Evolutionary conservation across 2,329 filamentous ascomycete genomes (phyloP).

Genomic region (Dactylellina cionopaga): DNA sequence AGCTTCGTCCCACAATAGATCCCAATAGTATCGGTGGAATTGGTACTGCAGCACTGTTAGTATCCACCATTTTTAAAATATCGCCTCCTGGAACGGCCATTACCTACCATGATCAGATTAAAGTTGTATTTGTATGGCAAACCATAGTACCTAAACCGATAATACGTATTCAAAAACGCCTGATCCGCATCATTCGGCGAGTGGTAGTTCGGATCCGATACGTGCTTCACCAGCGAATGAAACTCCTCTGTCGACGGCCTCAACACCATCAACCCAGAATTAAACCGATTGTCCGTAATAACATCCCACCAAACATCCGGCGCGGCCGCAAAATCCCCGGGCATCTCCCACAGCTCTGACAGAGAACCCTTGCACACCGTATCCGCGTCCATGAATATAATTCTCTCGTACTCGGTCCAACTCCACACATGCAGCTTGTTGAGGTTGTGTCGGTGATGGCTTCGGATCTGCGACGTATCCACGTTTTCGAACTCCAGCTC

Average conservation of each 20-base stretch:
- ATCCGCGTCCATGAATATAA: slow-evolving; percentile 58
- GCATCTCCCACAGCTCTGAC: slow-evolving; percentile 57
- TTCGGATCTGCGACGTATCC: slow-evolving; percentile 55
- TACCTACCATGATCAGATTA: slow-evolving; percentile 57
- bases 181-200: slow-evolving; percentile 57
- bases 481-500: slow-evolving; percentile 57
- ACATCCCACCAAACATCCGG: slow-evolving; percentile 58
- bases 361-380: slow-evolving; percentile 57
- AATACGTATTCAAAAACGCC: slow-evolving; percentile 57
- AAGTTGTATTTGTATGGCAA: slow-evolving; percentile 58
- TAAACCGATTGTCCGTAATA: slow-evolving; percentile 56
- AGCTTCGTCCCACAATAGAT: slow-evolving; percentile 57
- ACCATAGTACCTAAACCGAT: slow-evolving; percentile 56
- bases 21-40: slow-evolving; percentile 56
- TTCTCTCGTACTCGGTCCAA: slow-evolving; percentile 58
- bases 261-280: slow-evolving; percentile 58
- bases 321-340: slow-evolving; percentile 58
- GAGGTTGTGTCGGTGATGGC: slow-evolving; percentile 57
- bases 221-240: slow-evolving; percentile 56
- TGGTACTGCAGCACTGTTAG: slow-evolving; percentile 54
- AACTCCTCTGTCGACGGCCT: slow-evolving; percentile 56
- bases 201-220: slow-evolving; percentile 57
- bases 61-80: background rate
- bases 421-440: slow-evolving; percentile 58
- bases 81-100: background rate